Evolutionary conservation across 768 basidiomycete genomes (phyloP), one percentile per base, ranked within the genome.

Genomic region (Lactarius akahatsu): DNA sequence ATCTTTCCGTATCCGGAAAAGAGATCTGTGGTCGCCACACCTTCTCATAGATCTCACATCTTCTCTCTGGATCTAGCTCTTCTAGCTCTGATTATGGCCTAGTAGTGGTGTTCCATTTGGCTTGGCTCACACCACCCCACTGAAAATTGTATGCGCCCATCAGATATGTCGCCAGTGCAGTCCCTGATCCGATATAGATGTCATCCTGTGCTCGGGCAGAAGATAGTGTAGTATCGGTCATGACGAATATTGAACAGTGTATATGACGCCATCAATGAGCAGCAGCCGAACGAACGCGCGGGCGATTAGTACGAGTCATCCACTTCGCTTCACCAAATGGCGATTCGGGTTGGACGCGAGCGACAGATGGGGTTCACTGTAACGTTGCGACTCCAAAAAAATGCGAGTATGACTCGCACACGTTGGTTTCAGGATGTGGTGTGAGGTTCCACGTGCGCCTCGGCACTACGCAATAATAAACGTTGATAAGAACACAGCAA

Each of bases 201-300:
- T 32, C 47, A 38, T 52, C 50, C 26, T 52, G 20, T 30, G 36
- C 36, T 6, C 43, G 43, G 20, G 40, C 59, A 36, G 54, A 57
- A 36, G 43, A 20, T 56, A 34, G n/a, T 16, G 57, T 23, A 13
- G 23, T 16, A 40, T 40, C 40, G 23, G 57, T 41, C 36, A 58
- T 15, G 6, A 23, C 57, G 36, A 9, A 30, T 57, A 4, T 23
- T 56, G 16, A 56, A 56, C 34, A 4, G 18, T 34, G 13, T 26
- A 20, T 26, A 18, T 50, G 60, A 52, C 36, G 32, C 11, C 32
- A 57, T 32, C 8, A n/a, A 34, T 34, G 56, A 57, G 56, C 0
- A 20, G 56, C 47, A 23, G 65, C 55, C 60, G 65, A 61, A 54
- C n/a, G 56, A 57, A 45, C 23, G 26, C 55, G 38, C 54, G 32